Evolutionary conservation across 1,284 basidiomycete genomes (phyloP).

Genomic region (Pseudozyma hubeiensis): DNA sequence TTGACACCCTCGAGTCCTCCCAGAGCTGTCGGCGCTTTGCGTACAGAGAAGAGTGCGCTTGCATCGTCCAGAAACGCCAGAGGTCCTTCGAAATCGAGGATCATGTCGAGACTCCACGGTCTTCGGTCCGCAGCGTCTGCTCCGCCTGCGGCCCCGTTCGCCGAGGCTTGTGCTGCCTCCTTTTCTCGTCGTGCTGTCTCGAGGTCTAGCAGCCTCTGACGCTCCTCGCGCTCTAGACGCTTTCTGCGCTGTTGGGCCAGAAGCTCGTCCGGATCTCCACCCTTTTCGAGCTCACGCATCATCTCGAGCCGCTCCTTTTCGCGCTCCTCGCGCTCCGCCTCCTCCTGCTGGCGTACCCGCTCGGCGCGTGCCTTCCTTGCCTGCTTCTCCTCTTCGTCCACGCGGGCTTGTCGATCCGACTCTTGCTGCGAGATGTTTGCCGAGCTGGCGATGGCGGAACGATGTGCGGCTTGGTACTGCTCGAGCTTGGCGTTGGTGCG

Average conservation of each 20-base stretch:
- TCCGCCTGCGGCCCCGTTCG: slow-evolving; percentile 11
- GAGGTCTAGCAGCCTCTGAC: slow-evolving; percentile 29
- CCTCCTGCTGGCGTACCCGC: slow-evolving; percentile 54
- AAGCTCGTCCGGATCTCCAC: slow-evolving; percentile 55
- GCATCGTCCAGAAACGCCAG: slow-evolving; percentile 60
- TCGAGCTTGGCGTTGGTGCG: slow-evolving; percentile 86
- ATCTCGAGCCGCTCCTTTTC: slow-evolving; percentile 59
- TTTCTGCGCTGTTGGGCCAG: slow-evolving; percentile 48
- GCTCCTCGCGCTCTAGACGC: slow-evolving; percentile 49
- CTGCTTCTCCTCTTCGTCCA: slow-evolving; percentile 52
- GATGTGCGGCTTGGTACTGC: slow-evolving; percentile 75
- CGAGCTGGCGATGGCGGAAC: slow-evolving; percentile 50
- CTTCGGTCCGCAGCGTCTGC: slow-evolving; percentile 21
- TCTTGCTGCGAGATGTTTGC: slow-evolving; percentile 56
- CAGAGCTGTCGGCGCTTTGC: slow-evolving; percentile 45
- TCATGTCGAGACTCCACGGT: slow-evolving; percentile 52
- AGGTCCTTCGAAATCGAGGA: slow-evolving; percentile 61
- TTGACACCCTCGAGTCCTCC: slow-evolving; percentile 50
- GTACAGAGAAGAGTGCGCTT: slow-evolving; percentile 39
- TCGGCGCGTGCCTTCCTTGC: slow-evolving; percentile 55
- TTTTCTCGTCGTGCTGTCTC: slow-evolving; percentile 35
- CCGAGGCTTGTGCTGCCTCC: slow-evolving; percentile 27
- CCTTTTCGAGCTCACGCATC: slow-evolving; percentile 57
- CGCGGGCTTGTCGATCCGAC: slow-evolving; percentile 46
- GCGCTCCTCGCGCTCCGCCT: slow-evolving; percentile 49